Percentiles rank a stretch among this genome's conserved stretches.
Conservation (phyloP, 768 basidiomycete genomes). For the Phallus indusiatus region DNA sequence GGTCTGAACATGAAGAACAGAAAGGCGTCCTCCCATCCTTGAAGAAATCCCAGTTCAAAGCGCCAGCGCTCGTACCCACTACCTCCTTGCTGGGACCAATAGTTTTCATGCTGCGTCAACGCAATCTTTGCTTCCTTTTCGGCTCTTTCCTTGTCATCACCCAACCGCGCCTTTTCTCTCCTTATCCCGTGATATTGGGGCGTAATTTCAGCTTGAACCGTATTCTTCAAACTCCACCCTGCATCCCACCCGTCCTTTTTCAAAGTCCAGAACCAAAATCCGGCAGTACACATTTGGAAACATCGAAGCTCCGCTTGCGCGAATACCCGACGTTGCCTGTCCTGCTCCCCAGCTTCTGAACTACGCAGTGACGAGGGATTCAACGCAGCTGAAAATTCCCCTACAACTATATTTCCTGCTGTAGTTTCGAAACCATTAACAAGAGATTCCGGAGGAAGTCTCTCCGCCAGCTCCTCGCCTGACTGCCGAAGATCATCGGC, state of each 20-base stretch:
- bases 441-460: slow-evolving; percentile 33
- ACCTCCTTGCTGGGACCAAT: slow-evolving; percentile 40
- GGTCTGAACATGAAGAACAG: slow-evolving; percentile 34
- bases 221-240: slow-evolving; percentile 69
- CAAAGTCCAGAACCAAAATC: slow-evolving; percentile 83
- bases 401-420: slow-evolving; percentile 52
- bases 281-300: slow-evolving; percentile 54
- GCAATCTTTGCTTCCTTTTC: slow-evolving; percentile 11
- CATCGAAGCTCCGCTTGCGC: slow-evolving; percentile 55
- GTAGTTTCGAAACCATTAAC: slow-evolving; percentile 27
- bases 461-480: slow-evolving; percentile 43
- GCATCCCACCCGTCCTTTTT: slow-evolving; percentile 64
- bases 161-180: slow-evolving; percentile 15
- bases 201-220: slow-evolving; percentile 51
- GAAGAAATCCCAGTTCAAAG: slow-evolving; percentile 53
- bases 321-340: slow-evolving; percentile 36
- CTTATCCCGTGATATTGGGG: slow-evolving; percentile 39
- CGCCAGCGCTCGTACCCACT: slow-evolving; percentile 52
- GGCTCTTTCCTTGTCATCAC: slow-evolving; percentile 18
- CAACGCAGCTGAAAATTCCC: slow-evolving; percentile 73
- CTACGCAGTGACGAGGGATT: slow-evolving; percentile 54
- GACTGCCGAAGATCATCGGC: slow-evolving; percentile 41
- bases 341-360: slow-evolving; percentile 29
- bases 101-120: slow-evolving; percentile 27
- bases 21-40: slow-evolving; percentile 68